Evolutionary conservation across 331 rosid species (phyloP).

Genomic region (Arachis monticola): DNA sequence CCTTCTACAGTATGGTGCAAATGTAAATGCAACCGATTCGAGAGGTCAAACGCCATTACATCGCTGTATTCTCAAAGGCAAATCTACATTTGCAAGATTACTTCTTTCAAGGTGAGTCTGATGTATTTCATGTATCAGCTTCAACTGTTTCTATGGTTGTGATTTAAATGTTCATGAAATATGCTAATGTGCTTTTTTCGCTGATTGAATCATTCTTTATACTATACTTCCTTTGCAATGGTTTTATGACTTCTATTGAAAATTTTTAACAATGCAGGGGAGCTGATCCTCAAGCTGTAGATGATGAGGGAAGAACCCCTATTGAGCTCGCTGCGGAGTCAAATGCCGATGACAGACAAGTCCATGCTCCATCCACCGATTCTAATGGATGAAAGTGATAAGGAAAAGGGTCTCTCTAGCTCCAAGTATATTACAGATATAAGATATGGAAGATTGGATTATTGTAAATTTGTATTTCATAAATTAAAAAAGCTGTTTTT

Average conservation of each 20-base stretch:
- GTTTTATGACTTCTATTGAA: constrained; percentile 35
- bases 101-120: constrained; percentile 77
- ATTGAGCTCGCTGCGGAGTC: constrained; percentile 73
- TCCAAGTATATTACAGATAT: constrained; percentile 44
- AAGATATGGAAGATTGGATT: constrained; percentile 58
- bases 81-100: constrained; percentile 61
- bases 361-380: constrained; percentile 64
- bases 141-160: neutral
- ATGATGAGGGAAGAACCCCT: constrained; percentile 87
- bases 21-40: constrained; percentile 71
- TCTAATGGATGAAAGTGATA: constrained; percentile 63
- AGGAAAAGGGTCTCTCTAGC: constrained; percentile 25
- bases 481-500: constrained; percentile 57
- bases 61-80: constrained; percentile 74
- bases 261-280: constrained; percentile 66
- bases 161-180: neutral
- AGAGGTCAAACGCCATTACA: constrained; percentile 90
- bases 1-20: constrained; percentile 94
- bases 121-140: constrained; percentile 21
- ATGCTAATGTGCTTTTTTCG: constrained; percentile 7
- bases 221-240: neutral
- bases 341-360: constrained; percentile 65
- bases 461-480: constrained; percentile 72
- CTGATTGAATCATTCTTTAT: neutral
- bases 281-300: constrained; percentile 83